Percentiles rank a stretch among this genome's conserved stretches.
Evolutionary conservation across 1,139 yeast species (phyloP).

Genomic region (Blastobotrys raffinosifermentans): DNA sequence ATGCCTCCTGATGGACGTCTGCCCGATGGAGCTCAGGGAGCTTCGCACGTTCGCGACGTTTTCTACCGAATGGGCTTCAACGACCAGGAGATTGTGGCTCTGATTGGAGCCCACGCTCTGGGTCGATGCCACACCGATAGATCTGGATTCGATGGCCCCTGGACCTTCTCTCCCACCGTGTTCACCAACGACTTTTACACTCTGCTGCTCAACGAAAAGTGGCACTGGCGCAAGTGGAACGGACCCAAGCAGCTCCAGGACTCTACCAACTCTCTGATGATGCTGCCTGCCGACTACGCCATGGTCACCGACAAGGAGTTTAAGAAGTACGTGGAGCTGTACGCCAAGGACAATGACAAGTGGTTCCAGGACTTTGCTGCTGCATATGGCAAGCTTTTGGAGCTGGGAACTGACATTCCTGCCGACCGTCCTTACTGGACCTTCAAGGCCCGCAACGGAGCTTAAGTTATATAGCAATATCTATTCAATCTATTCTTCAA

Average conservation of each 20-base stretch:
- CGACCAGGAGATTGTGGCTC: conserved; percentile 57
- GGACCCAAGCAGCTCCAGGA: conserved; percentile 80
- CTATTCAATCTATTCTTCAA: too few species aligned
- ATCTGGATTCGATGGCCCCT: conserved; percentile 78
- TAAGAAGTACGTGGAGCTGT: conserved; percentile 58
- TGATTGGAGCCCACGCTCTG: conserved; percentile 76
- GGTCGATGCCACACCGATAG: conserved; percentile 62
- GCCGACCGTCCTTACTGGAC: conserved; percentile 38
- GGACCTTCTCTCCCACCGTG: conserved; percentile 80
- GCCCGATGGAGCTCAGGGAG: conserved; percentile 56
- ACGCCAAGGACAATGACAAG: conserved; percentile 62
- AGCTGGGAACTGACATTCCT: conserved; percentile 61
- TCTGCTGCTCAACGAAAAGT: conserved; percentile 58
- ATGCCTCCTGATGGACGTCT: conserved; percentile 67
- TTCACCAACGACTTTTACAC: conserved; percentile 77
- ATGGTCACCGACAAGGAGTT: conserved; percentile 62
- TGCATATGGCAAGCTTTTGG: conserved; percentile 66
- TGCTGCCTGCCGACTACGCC: conserved; percentile 83
- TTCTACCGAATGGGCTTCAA: conserved; percentile 58
- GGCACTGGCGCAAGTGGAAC: conserved; percentile 71
- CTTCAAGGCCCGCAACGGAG: conserved; percentile 43
- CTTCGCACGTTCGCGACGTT: conserved; percentile 48
- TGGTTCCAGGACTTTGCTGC: conserved; percentile 68
- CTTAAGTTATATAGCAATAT: too few species aligned
- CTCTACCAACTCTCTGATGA: conserved; percentile 71